Conservation (phyloP, 2,329 filamentous ascomycete genomes). For the Elsinoe fawcettii region DNA sequence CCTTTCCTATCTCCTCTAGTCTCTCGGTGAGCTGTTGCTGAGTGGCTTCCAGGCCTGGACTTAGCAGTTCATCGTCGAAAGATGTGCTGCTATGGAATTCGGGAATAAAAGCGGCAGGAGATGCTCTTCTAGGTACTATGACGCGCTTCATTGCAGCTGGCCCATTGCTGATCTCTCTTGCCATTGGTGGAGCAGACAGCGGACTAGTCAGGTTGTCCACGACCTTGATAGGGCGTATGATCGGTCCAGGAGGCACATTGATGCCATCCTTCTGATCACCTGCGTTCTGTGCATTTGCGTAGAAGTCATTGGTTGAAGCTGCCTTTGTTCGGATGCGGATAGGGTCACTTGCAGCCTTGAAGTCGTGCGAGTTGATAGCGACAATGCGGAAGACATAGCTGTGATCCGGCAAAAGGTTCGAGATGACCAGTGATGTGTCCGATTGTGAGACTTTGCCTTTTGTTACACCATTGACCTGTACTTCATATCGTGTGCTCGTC, state of each 20-base stretch:
- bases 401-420: conserved; percentile 73
- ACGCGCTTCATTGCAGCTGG: conserved; percentile 51
- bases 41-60: conserved; percentile 49
- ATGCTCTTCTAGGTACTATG: conserved; percentile 66
- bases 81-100: conserved; percentile 32
- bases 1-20: conserved; percentile 70
- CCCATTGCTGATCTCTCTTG: conserved; percentile 57
- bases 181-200: conserved; percentile 46
- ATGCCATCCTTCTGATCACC: conserved; percentile 42
- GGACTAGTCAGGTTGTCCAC: conserved; percentile 15
- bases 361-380: conserved; percentile 83
- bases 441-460: conserved; percentile 76
- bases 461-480: conserved; percentile 77
- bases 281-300: conserved; percentile 33
- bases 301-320: conserved; percentile 37
- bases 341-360: conserved; percentile 79
- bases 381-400: conserved; percentile 93
- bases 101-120: conserved; percentile 42
- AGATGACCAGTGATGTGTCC: conserved; percentile 85
- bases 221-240: conserved; percentile 17
- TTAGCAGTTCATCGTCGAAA: conserved; percentile 34
- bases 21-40: conserved; percentile 72
- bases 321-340: conserved; percentile 69
- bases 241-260: conserved; percentile 20
- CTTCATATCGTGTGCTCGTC: conserved; percentile 75